Conservation (phyloP, 2,329 filamentous ascomycete species). For the Beauveria asiatica region DNA sequence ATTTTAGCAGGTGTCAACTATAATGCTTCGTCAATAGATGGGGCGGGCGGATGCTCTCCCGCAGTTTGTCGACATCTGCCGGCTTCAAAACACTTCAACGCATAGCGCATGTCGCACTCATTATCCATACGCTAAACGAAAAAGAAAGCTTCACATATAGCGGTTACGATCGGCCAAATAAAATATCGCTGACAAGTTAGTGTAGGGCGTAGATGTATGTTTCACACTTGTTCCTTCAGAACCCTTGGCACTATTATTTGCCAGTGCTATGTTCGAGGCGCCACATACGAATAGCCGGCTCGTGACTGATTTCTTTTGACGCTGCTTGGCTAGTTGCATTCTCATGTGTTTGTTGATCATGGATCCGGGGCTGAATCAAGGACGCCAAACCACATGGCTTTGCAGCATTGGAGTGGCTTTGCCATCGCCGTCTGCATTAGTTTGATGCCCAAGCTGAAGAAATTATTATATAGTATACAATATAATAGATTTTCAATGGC, state of each 20-base stretch:
- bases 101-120: background rate
- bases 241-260: background rate
- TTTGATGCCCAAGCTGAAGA: background rate
- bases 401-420: background rate
- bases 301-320: background rate
- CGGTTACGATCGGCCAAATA: background rate
- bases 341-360: background rate
- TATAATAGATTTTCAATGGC: background rate
- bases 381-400: background rate
- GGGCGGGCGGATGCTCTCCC: too few relatives aligned
- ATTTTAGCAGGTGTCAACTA: too few relatives aligned
- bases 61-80: too few relatives aligned
- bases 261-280: background rate
- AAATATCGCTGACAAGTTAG: background rate
- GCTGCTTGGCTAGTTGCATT: background rate
- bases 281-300: background rate
- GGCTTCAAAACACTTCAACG: background rate
- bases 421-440: background rate
- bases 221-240: background rate
- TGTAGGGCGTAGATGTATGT: background rate
- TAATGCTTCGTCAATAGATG: too few relatives aligned
- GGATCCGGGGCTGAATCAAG: too few relatives aligned
- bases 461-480: background rate
- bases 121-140: fast-evolving
- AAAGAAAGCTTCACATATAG: background rate